Evolutionary conservation across 1,139 yeast genomes (phyloP), one percentile per base, ranked within the genome.

Genomic region (Nakaseomyces delphensis): DNA sequence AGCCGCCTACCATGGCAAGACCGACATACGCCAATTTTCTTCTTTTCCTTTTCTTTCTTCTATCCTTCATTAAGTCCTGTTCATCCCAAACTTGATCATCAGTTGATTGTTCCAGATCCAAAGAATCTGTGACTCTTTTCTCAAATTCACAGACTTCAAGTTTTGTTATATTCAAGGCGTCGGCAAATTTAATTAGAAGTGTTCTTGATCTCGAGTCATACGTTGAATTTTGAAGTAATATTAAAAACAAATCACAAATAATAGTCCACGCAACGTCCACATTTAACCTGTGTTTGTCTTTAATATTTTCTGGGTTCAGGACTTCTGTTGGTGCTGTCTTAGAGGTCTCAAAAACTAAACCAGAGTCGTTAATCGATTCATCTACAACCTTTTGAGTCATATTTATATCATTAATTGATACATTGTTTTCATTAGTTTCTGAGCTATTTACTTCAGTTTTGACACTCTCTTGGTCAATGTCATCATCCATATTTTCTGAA

Each of bases 1-100:
- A 89, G 1, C 99, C 99, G 13, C 98, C 97, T n/a, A 89, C 71
- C 3, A 97, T 91, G 0, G 98, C 99, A 44, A 93, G 67, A 0
- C 98, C 98, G 50, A 93, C 86, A 57, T 85, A 86, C 45, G 89
- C 83, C 60, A 85, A 68, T 55, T 91, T 80, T 56, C 73, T 80
- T 48, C 74, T 76, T 50, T 73, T 73, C 38, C 81, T 77, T 52
- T 69, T 72, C 55, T 76, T 83, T 30, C 85, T 73, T 50, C 94
- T 76, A 38, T 72, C 73, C 41, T 83, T 82, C 57, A 84, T 73
- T 47, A 85, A 74, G 48, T 78, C 79, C 18, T 71, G 68, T 56
- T 89, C 96, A 48, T 79, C 76, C 76, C 95, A 76, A 7, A 76
- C 73, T 55, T 87, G 95, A 48, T 76, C 80, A 40, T 76, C 81